These are phyloP conservation scores for Oxyria digyna DNA, from an alignment of 148 eudicot species.

Conservation along the genomic window DNA sequence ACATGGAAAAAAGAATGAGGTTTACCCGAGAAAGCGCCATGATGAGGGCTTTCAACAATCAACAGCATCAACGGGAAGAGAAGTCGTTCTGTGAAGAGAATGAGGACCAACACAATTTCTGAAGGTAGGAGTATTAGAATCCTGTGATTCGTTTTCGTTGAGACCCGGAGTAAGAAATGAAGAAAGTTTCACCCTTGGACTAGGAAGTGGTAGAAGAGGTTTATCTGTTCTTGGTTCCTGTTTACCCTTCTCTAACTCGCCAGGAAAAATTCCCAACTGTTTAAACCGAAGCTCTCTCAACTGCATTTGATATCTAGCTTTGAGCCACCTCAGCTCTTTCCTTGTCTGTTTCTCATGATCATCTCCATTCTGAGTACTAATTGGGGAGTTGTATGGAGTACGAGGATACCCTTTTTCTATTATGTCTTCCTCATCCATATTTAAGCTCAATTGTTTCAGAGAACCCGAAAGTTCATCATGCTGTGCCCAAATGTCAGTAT, in stretches of 20 bases:
- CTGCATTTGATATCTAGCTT: conserved; percentile 47
- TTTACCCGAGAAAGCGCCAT: not conserved
- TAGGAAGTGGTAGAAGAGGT: conserved; percentile 8
- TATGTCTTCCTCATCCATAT: conserved; percentile 15
- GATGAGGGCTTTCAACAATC: conserved; percentile 23
- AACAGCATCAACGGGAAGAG: conserved; percentile 67
- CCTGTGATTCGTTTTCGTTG: conserved; percentile 10
- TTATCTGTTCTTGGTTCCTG: conserved; percentile 15
- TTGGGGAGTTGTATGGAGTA: conserved; percentile 22
- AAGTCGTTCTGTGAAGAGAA: conserved; percentile 61
- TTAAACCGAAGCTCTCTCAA: conserved; percentile 32
- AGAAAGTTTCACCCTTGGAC: conserved; percentile 24
- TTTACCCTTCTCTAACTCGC: conserved; percentile 12
- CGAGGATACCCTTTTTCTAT: conserved; percentile 12
- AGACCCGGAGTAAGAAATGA: conserved; percentile 15
- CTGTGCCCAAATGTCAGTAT: conserved; percentile 30
- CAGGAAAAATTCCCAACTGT: conserved; percentile 13
- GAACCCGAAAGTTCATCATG: conserved; percentile 23
- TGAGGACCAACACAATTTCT: conserved; percentile 24
- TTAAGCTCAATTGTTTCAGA: conserved; percentile 15
- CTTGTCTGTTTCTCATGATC: conserved; percentile 27
- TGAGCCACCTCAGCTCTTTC: conserved; percentile 41
- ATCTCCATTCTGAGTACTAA: conserved; percentile 16
- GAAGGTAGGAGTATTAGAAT: conserved; percentile 9
- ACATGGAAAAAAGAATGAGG: not conserved